Base-by-base conservation (phyloP, 768 basidiomycete species). In the Lentinula lateritia region DNA sequence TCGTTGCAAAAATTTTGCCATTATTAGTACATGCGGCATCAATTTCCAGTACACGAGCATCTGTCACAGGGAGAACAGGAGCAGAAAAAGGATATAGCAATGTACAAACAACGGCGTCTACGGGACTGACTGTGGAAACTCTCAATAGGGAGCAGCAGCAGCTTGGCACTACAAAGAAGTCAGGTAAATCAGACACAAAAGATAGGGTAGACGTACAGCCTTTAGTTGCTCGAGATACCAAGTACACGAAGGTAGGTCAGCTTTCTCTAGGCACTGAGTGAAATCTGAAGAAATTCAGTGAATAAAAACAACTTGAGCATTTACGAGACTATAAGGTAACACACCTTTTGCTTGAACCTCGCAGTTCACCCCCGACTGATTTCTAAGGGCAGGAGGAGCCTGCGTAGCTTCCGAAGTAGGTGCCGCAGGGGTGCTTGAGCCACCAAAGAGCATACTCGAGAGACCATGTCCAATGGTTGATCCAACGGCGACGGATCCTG, bases 141-240 rank as follows among this genome's bases (percentile, higher is more conserved):
- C 35, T 52, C 50, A 80, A 68, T 83, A 86, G 34, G 78, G 84
- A 20, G 85, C 78, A 58, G 89, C 89, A 38, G 89, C 88, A 62
- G 87, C 85, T 74, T 91, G 89, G 75, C 89, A 92, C 88, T 91
- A 42, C 6, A 65, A 41, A 35, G 41, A 60, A 53, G 4, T 66
- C 35, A 65, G 41, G 43, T 61, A 63, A 63, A 38, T 66, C 38
- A 41, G 67, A 23, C 16, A 53, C 34, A 45, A 45, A 9, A 9
- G 0, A 18, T 55, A 23, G 18, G 23, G 13, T 36, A 42, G 35
- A 83, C 91, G 69, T 72, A 93, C 91, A 58, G 89, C 89, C 75
- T 94, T 94, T 54, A 93, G 82, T 69, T 93, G 90, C 67, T 94
- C 91, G 34, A 94, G 85, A 70, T 92, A 95, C 84, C 88, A 95